phyloP scores from a whole-genome alignment of 768 basidiomycete species.

The Tephrocybe rancida region DNA sequence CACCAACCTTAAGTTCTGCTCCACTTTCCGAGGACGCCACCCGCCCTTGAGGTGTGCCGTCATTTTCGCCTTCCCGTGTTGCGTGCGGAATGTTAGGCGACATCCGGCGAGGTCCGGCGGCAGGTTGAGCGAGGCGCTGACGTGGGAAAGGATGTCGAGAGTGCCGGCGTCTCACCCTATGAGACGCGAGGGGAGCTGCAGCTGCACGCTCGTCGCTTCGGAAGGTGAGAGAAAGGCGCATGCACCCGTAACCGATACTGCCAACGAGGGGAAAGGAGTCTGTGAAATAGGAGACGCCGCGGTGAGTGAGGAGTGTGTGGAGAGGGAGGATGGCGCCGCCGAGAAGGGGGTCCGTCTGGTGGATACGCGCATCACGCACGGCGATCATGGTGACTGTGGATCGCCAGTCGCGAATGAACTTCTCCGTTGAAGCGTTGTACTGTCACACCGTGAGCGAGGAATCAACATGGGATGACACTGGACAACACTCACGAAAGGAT shows the following conservation, averaged over 20 bases:
- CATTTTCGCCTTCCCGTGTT: slow-evolving; percentile 39
- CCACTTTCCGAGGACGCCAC: slow-evolving; percentile 34
- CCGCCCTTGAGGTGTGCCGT: slow-evolving; percentile 26
- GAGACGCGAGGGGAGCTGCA: slow-evolving; percentile 56
- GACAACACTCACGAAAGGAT: slow-evolving; percentile 41
- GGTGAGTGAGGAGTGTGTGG: slow-evolving; percentile 43
- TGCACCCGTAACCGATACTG: slow-evolving; percentile 67
- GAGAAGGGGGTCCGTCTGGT: slow-evolving; percentile 67
- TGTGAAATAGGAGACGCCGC: slow-evolving; percentile 49
- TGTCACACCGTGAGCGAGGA: slow-evolving; percentile 19
- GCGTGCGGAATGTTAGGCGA: slow-evolving; percentile 40
- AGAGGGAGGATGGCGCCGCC: slow-evolving; percentile 66
- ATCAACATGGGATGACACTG: not conserved
- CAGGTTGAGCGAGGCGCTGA: slow-evolving; percentile 29
- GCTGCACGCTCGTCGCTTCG: slow-evolving; percentile 65
- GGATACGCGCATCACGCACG: slow-evolving; percentile 59
- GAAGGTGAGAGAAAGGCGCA: slow-evolving; percentile 68
- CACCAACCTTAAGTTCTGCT: slow-evolving; percentile 33
- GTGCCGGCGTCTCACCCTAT: slow-evolving; percentile 74
- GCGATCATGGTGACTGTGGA: slow-evolving; percentile 65
- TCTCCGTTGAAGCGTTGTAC: slow-evolving; percentile 69
- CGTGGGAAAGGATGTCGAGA: slow-evolving; percentile 48
- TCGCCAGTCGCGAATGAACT: slow-evolving; percentile 66
- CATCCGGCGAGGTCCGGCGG: slow-evolving; percentile 39
- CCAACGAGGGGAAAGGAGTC: slow-evolving; percentile 67